Conservation (phyloP, 1,284 basidiomycete genomes). For the Cryptococcus sp. region DNA sequence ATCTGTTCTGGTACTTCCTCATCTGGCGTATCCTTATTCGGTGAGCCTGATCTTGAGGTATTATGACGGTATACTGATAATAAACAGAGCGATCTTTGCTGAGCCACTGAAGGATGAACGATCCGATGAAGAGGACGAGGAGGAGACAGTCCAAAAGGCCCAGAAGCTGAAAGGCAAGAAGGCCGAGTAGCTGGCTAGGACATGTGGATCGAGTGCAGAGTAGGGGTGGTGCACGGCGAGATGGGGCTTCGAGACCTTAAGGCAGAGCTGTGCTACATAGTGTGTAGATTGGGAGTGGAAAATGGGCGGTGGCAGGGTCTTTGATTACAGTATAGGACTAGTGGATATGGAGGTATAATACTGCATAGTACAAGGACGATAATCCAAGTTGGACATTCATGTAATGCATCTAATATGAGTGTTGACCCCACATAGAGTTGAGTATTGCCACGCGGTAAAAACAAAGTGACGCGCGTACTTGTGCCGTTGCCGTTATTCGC, state of each 20-base stretch:
- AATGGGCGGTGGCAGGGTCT: not conserved
- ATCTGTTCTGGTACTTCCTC: conserved; percentile 85
- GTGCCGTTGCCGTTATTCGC: no score
- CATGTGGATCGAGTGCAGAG: not conserved
- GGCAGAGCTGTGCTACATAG: no score
- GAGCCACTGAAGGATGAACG: conserved; percentile 47
- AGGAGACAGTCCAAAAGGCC: conserved; percentile 64
- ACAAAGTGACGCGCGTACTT: no score
- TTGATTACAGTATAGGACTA: not conserved
- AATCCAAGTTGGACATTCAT: no score
- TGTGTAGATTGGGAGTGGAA: not conserved
- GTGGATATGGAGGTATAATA: not conserved
- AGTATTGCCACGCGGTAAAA: no score
- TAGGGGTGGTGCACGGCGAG: not conserved
- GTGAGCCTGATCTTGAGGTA: conserved; percentile 42
- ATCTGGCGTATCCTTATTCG: conserved; percentile 65
- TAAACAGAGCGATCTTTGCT: conserved; percentile 35
- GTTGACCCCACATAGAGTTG: no score
- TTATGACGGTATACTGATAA: not conserved
- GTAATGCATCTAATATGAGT: no score
- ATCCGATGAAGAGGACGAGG: conserved; percentile 51
- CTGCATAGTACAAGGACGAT: no score
- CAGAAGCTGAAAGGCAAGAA: conserved; percentile 54
- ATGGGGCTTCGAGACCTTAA: no score
- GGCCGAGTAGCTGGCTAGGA: not conserved